A percentile compares a stretch with the other conserved stretches of the same genome.
phyloP scores from a whole-genome alignment of 2,329 filamentous ascomycete species.

The Sclerotinia glacialis region DNA sequence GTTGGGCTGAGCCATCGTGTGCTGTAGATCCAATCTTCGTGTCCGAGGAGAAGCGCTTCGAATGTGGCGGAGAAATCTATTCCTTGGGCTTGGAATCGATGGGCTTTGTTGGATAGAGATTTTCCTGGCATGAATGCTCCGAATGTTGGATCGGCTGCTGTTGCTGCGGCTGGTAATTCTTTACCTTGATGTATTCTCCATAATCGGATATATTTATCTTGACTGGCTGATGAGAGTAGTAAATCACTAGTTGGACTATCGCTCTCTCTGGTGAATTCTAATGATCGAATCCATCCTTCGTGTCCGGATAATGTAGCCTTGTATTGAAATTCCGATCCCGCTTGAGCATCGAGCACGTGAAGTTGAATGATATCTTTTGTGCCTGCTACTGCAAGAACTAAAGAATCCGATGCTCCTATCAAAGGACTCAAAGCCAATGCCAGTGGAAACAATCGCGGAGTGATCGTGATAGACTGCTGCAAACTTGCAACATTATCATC shows the following conservation, averaged over 20 bases:
- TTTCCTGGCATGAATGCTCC: conserved; percentile 63
- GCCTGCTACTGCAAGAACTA: conserved; percentile 79
- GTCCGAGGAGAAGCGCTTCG: conserved; percentile 87
- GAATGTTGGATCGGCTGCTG: conserved; percentile 54
- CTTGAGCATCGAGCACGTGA: conserved; percentile 55
- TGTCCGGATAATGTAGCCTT: conserved; percentile 81
- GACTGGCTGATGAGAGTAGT: conserved; percentile 86
- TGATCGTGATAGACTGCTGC: conserved; percentile 67
- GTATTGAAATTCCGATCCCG: conserved; percentile 57
- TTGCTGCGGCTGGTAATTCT: conserved; percentile 57
- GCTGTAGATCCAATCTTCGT: conserved; percentile 98
- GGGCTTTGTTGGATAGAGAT: conserved; percentile 84
- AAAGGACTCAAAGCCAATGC: conserved; percentile 67
- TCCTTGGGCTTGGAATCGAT: conserved; percentile 63
- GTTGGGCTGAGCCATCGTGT: conserved; percentile 46
- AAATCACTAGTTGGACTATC: conserved; percentile 59
- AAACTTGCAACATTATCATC: conserved; percentile 48
- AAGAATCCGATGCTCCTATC: conserved; percentile 47
- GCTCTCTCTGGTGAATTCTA: conserved; percentile 71
- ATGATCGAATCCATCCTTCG: conserved; percentile 89
- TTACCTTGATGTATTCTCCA: conserved; percentile 80
- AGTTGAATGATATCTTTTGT: conserved; percentile 81
- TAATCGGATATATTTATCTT: conserved; percentile 94
- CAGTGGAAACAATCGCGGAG: conserved; percentile 79
- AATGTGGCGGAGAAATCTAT: conserved; percentile 79